Evolutionary conservation across 2,329 filamentous ascomycete species (phyloP).

Genomic region (Fusarium illudens): DNA sequence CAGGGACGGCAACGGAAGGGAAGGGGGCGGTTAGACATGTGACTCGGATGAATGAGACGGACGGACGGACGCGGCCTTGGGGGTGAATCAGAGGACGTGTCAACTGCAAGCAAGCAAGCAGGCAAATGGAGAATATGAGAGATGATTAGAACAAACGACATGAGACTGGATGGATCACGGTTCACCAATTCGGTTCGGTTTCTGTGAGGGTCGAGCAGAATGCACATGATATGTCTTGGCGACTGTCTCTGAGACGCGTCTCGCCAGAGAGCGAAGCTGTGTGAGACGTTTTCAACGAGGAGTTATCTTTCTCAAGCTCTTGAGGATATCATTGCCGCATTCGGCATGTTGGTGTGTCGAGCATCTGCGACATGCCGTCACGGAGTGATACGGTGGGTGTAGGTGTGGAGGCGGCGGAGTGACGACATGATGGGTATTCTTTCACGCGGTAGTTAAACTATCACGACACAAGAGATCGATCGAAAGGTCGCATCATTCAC

Average conservation of each 20-base stretch:
- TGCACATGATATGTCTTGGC: constrained; percentile 27
- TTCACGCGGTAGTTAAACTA: neutral
- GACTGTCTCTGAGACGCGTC: constrained; percentile 24
- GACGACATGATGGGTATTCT: neutral
- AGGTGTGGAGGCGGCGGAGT: constrained; percentile 1
- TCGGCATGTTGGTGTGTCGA: constrained; percentile 16
- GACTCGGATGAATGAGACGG: constrained; percentile 26
- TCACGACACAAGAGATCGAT: neutral
- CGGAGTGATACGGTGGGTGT: constrained; percentile 9
- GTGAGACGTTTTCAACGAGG: constrained; percentile 32
- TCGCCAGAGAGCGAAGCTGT: constrained; percentile 10
- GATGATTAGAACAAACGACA: too few species aligned
- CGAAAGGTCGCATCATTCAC: neutral
- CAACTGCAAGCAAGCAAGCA: constrained; percentile 13
- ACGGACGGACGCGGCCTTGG: constrained; percentile 8
- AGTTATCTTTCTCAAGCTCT: constrained; percentile 1
- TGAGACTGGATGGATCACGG: neutral
- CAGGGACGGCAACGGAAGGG: neutral
- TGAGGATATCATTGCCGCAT: constrained; percentile 17
- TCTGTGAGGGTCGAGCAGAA: neutral
- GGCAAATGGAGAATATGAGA: neutral
- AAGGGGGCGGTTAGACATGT: constrained; percentile 11
- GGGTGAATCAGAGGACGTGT: constrained; percentile 14
- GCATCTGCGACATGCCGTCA: constrained; percentile 23
- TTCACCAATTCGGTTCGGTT: neutral